Conservation (phyloP, 768 basidiomycete species). For the Russula sp. region DNA sequence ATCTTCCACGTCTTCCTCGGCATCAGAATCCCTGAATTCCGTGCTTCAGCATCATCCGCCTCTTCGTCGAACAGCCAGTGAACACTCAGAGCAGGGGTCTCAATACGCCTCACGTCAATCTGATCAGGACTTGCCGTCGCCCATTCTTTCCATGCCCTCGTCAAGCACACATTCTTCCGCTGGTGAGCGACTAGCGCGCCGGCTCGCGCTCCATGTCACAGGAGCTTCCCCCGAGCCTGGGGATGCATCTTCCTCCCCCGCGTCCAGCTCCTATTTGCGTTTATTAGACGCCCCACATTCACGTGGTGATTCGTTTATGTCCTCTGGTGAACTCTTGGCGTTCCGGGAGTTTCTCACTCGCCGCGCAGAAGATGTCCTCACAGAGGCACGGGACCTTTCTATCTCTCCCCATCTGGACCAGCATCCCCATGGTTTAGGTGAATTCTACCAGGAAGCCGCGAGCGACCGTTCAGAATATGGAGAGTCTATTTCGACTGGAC, state of each 20-base stretch:
- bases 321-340: constrained; percentile 13
- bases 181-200: not conserved
- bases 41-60: not conserved
- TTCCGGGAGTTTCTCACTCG: constrained; percentile 10
- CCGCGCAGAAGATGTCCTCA: constrained; percentile 5
- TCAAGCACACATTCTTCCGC: not conserved
- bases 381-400: not conserved
- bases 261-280: not conserved
- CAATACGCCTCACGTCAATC: not conserved
- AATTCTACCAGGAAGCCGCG: constrained; percentile 5
- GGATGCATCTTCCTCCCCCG: not conserved
- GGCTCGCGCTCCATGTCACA: not conserved
- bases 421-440: not conserved
- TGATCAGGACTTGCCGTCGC: not conserved
- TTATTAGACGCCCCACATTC: not conserved
- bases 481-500: constrained; percentile 1
- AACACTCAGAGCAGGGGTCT: not conserved
- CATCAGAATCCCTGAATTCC: not conserved
- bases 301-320: not conserved
- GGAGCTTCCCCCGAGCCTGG: not conserved
- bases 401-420: not conserved
- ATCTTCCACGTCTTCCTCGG: constrained; percentile 1
- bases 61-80: constrained; percentile 10
- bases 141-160: not conserved
- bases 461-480: constrained; percentile 17